phyloP scores from a whole-genome alignment of 1,139 yeast species.

The Yamadazyma buinensis region DNA sequence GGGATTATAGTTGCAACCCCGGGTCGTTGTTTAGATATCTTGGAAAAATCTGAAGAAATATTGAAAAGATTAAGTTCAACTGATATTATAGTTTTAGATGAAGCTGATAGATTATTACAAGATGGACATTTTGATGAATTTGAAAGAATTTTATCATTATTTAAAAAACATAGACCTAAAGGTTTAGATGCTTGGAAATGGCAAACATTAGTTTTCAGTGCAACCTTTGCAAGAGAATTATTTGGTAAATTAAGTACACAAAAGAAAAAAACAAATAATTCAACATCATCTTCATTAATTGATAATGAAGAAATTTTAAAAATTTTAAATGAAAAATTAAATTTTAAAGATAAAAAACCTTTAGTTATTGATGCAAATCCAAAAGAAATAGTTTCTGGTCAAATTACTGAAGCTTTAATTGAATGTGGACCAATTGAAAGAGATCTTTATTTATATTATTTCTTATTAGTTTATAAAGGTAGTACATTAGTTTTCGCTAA shows the following conservation, averaged over 20 bases:
- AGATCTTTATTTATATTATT: conserved; percentile 86
- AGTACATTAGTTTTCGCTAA: conserved; percentile 89
- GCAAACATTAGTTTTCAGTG: conserved; percentile 92
- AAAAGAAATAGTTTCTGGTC: conserved; percentile 69
- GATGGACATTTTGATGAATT: conserved; percentile 96
- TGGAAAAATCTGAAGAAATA: conserved; percentile 58
- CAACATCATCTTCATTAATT: conserved; percentile 17
- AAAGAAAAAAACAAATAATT: conserved; percentile 19
- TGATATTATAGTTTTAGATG: conserved; percentile 81
- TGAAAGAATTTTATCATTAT: conserved; percentile 70
- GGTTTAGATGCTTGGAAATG: conserved; percentile 45
- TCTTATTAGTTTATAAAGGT: conserved; percentile 82
- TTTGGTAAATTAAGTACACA: conserved; percentile 63
- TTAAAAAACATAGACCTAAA: conserved; percentile 36
- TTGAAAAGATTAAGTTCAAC: conserved; percentile 57
- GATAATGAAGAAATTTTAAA: conserved; percentile 54
- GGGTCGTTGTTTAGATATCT: conserved; percentile 82
- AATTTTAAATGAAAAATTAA: conserved; percentile 53
- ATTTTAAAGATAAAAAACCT: conserved; percentile 58
- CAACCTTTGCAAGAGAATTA: conserved; percentile 83
- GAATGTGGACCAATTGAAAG: conserved; percentile 92
- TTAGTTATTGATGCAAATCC: conserved; percentile 83
- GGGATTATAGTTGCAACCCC: conserved; percentile 93
- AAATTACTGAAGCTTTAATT: conserved; percentile 79
- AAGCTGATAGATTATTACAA: conserved; percentile 94